Evolutionary conservation across 2,329 filamentous ascomycete species (phyloP), one percentile per base, ranked within the genome.

Genomic region (Magnaporthales sp.): DNA sequence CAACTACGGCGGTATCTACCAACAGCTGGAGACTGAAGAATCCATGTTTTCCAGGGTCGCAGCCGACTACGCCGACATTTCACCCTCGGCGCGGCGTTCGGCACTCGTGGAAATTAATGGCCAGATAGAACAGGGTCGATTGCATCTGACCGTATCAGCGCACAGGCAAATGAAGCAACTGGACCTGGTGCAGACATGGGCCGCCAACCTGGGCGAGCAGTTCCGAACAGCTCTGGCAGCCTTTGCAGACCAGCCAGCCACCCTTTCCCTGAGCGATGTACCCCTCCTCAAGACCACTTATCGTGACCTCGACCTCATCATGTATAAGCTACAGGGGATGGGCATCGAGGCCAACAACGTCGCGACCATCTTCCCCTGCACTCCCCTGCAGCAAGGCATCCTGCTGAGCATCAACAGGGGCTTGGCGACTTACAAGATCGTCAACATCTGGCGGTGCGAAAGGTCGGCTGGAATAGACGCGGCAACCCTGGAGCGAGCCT

Each of bases 321-420:
- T 15, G 11, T 8, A 24, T 27, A 24, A 62, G 19, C 26, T 62
- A 15, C 38, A 51, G 4, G 38, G 19, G 4, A 51, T 51, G 38
- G 38, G 38, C 11, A n/a, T 51, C 6, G 26, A 30, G 58, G 3
- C 10, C 7, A 19, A 29, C 19, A 26, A 84, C 4, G 69, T 77
- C n/a, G 73, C 78, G 32, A 78, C 81, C 66, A 71, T 79, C 0
- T 79, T 78, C 61, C 78, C 77, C 2, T 77, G 75, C 68, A 74
- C 77, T 7, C 72, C 76, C 1, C 70, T 75, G 3, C 79, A 81
- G 62, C 30, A 64, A 24, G 66, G 62, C 54, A 64, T 67, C 3
- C 62, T 76, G 0, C 32, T 71, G 15, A 62, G 61, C 61, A 30
- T 19, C 5, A 7, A 19, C 27, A 62, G 9, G 26, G 62, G 62